Evolutionary conservation across 768 basidiomycete genomes (phyloP).

Genomic region (Lentinula guzmanii): DNA sequence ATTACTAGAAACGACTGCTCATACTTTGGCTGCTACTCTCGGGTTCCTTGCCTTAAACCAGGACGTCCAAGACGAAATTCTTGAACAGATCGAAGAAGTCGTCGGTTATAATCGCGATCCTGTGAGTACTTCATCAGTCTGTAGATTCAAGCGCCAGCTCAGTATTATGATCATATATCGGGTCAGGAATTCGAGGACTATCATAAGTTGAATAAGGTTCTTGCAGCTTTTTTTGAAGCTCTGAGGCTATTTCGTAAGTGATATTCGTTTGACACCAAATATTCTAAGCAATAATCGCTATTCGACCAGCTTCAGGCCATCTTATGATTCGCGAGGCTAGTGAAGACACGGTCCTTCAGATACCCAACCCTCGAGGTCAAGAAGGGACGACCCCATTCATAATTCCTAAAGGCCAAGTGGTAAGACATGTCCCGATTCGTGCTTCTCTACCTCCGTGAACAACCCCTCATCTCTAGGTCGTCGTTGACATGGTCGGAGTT

Average conservation of each 20-base stretch:
- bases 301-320: constrained; percentile 29
- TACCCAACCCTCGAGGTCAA: constrained; percentile 34
- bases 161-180: background rate
- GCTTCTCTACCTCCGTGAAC: background rate
- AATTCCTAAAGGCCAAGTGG: constrained; percentile 32
- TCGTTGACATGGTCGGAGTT: constrained; percentile 44
- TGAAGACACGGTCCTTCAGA: constrained; percentile 33
- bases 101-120: constrained; percentile 29
- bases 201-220: constrained; percentile 32
- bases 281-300: background rate
- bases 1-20: constrained; percentile 40
- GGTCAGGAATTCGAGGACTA: constrained; percentile 31
- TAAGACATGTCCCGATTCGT: constrained; percentile 9
- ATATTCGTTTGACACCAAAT: background rate
- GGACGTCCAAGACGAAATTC: constrained; percentile 42
- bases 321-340: constrained; percentile 35
- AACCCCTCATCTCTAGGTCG: constrained; percentile 15
- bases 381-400: constrained; percentile 31
- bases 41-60: constrained; percentile 39
- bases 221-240: constrained; percentile 37
- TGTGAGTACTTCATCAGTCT: background rate
- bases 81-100: constrained; percentile 35
- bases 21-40: constrained; percentile 40
- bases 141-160: constrained; percentile 3
- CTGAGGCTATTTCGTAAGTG: constrained; percentile 40